Base-by-base conservation (phyloP, 2,329 filamentous ascomycete genomes). In the Pseudopithomyces chartarum region DNA sequence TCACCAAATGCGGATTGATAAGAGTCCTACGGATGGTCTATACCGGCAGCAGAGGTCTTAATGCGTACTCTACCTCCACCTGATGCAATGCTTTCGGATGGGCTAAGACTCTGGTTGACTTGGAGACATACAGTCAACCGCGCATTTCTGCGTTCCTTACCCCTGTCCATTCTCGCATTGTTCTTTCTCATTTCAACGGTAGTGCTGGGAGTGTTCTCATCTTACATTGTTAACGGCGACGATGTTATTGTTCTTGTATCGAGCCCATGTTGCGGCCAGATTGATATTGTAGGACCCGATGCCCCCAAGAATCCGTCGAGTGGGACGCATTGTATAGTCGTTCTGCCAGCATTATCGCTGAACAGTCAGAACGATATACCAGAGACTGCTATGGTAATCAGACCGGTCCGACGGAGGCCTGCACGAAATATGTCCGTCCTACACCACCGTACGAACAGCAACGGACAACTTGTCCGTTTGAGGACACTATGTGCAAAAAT, bases 201-300 rank as follows among this genome's bases (percentile, higher is more conserved):
- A 1, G 53, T 54, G 1, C 59, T 57, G 0, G 56, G 64, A 45
- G 40, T 66, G 0, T 68, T 65, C 45, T 67, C 64, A 1, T 69
- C 67, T 0, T 60, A 58, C 17, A 23, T 65, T 4, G 55, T 67
- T 1, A 55, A 59, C 17, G 57, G 47, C 17, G 52, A 42, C 11
- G 48, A 60, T 22, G 4, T 67, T 1, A 39, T 36, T 1, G 26
- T 55, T 17, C 34, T 55, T 4, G 47, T 55, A 13, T 17, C 19
- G 10, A 55, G 53, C 13, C 45, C 29, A 23, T 0, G 19, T 10
- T 55, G 53, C 17, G 38, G n/a, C n/a, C n/a, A n/a, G n/a, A n/a
- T n/a, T n/a, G n/a, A n/a, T n/a, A n/a, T n/a, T n/a, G n/a, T n/a
- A n/a, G n/a, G n/a, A n/a, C n/a, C n/a, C n/a, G n/a, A n/a, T n/a